phyloP scores from a whole-genome alignment of 2,329 filamentous ascomycete genomes.

The Exophiala sp. region DNA sequence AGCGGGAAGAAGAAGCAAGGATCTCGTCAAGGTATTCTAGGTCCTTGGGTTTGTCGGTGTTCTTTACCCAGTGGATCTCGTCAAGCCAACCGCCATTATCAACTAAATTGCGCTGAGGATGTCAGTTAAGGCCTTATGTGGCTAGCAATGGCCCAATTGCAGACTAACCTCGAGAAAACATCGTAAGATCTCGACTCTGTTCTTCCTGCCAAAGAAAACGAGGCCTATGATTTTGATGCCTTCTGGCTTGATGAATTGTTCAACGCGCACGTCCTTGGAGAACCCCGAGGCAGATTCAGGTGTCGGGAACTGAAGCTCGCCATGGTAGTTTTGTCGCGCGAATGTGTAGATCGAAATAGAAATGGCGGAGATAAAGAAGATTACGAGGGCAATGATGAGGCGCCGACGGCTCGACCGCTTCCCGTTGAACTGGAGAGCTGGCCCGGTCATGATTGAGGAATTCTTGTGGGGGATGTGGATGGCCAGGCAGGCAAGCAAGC shows the following conservation, averaged over 20 bases:
- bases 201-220: constrained; percentile 47
- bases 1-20: constrained; percentile 36
- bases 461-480: too few species aligned
- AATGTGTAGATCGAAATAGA: neutral
- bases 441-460: neutral
- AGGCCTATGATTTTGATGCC: constrained; percentile 39
- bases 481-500: too few species aligned
- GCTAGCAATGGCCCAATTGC: neutral
- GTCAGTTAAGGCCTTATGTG: neutral
- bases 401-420: neutral
- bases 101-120: constrained; percentile 40
- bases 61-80: constrained; percentile 45
- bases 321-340: constrained; percentile 5
- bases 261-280: constrained; percentile 1
- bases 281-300: neutral
- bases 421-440: constrained; percentile 1
- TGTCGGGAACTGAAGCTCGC: constrained; percentile 8
- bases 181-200: constrained; percentile 46
- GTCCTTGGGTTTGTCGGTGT: constrained; percentile 41
- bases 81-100: constrained; percentile 47
- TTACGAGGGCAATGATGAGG: neutral
- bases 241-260: constrained; percentile 13
- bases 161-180: constrained; percentile 43
- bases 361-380: neutral
- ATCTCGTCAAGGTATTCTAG: constrained; percentile 41